Percentiles rank a stretch among this genome's conserved stretches.
Evolutionary conservation across 129 eudicot genomes (phyloP).

Genomic region (sunflower (Helianthus annuus)): DNA sequence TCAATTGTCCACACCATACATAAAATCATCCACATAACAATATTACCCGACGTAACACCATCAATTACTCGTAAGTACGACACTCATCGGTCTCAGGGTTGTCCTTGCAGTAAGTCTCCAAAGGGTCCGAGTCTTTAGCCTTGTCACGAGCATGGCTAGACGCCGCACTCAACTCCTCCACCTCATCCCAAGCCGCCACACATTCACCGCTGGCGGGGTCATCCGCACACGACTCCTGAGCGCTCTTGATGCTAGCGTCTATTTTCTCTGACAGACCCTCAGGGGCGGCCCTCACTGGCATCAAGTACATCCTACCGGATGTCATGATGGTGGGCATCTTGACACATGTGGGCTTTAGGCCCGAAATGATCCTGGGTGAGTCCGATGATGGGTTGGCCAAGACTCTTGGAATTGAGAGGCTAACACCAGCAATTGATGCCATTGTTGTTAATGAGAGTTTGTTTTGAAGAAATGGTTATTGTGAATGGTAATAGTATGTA

Average conservation of each 20-base stretch:
- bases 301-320: slow-evolving; percentile 39
- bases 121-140: slow-evolving; percentile 58
- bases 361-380: slow-evolving; percentile 20
- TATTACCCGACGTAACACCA: slow-evolving; percentile 1
- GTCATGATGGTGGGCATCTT: slow-evolving; percentile 35
- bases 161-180: slow-evolving; percentile 95
- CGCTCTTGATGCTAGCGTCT: slow-evolving; percentile 70
- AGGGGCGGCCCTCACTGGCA: slow-evolving; percentile 52
- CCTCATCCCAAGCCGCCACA: slow-evolving; percentile 94
- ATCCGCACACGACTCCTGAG: slow-evolving; percentile 66
- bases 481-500: slow-evolving; percentile 8
- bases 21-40: background rate
- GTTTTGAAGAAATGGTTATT: background rate
- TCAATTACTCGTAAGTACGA: slow-evolving; percentile 78
- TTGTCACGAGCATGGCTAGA: slow-evolving; percentile 82
- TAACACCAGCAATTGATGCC: slow-evolving; percentile 56
- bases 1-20: background rate
- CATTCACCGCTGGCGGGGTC: slow-evolving; percentile 89
- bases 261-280: slow-evolving; percentile 72
- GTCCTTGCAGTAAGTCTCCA: slow-evolving; percentile 88
- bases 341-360: slow-evolving; percentile 26
- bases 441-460: slow-evolving; percentile 21
- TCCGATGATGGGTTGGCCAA: slow-evolving; percentile 44
- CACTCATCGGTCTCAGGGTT: slow-evolving; percentile 90
- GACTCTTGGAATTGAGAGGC: slow-evolving; percentile 52